Base-by-base conservation (phyloP, 805 yeast species). In the Metschnikowia matae region DNA sequence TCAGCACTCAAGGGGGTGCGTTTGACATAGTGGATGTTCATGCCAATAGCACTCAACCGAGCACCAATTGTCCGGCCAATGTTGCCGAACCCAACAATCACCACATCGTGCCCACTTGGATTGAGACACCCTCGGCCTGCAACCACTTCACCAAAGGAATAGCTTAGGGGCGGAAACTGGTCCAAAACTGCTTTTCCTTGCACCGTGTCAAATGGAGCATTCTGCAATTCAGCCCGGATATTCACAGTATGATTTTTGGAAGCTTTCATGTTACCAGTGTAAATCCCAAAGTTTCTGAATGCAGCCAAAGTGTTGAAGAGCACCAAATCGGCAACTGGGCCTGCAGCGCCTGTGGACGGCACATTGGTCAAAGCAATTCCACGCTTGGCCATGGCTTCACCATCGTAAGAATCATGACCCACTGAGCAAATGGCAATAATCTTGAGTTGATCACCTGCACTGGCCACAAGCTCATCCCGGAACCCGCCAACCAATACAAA, bases 251-350 rank as follows among this genome's bases (percentile, higher is more conserved):
- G 67, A 58, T 72, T 69, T 39, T 53, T 45, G 8, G 66, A 60
- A 41, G 54, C 54, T 8, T 74, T 68, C 37, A 82, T 65, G 11
- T 67, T 61, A 2, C 62, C 60, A 51, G 78, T 80, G 62, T 80
- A 79, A 42, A 74, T 64, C 1, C 74, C 64, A 51, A 81, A 80
- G 63, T 76, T 75, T 55, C 94, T 74, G 69, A 84, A 84, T 20
- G 82, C 76, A 36, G 81, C 75, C 50, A 87, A 62, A 0, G 86
- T 69, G 55, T 83, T 73, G 59, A 70, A 77, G 41, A 85, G 67
- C 3, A 84, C 92, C 51, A 83, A 68, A 54, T 87, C 95, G 3
- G 91, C 87, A 26, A 87, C 95, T 14, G 86, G 84, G 38, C 74
- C 80, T 1, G 87, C 80, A 0, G 85, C 82, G 68, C 62, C 87